Conservation (phyloP, 805 yeast species). For the Kodamaea fukazawae region DNA sequence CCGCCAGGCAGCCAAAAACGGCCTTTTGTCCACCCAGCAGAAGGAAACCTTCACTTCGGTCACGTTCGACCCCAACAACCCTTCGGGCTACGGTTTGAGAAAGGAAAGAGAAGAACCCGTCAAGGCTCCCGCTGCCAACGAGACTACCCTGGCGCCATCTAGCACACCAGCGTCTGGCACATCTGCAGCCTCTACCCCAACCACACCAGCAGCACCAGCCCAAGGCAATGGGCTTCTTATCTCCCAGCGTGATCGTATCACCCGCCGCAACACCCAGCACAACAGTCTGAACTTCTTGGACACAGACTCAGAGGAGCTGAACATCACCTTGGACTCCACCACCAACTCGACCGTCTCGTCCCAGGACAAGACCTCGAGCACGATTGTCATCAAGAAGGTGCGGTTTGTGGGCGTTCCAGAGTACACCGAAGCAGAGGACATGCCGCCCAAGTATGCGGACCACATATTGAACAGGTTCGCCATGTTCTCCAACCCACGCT, state of each 20-base stretch:
- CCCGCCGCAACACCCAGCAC: conserved; percentile 28
- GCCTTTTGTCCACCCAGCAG: conserved; percentile 37
- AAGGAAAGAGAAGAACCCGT: conserved; percentile 5
- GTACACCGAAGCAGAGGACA: conserved; percentile 53
- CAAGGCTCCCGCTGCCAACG: not conserved
- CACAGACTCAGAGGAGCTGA: conserved; percentile 8
- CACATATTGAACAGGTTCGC: conserved; percentile 40
- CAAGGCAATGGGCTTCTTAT: conserved; percentile 2
- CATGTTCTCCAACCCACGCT: conserved; percentile 19
- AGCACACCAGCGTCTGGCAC: conserved; percentile 1
- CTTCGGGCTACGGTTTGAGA: conserved; percentile 20
- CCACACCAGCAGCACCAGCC: not conserved
- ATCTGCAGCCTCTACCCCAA: not conserved
- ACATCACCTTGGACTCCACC: conserved; percentile 4
- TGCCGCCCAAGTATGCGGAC: conserved; percentile 43
- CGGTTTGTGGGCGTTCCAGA: conserved; percentile 53
- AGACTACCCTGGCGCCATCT: not conserved
- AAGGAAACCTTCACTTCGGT: conserved; percentile 35
- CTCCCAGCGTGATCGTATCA: conserved; percentile 21
- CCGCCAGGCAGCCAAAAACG: conserved; percentile 36
- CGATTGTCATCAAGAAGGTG: conserved; percentile 37
- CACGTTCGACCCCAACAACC: conserved; percentile 39
- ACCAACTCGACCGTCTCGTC: conserved; percentile 9
- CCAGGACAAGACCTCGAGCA: conserved; percentile 1
- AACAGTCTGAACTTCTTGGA: conserved; percentile 21